Percentiles rank a stretch among this genome's conserved stretches.
Conservation (phyloP, 2,329 filamentous ascomycete genomes). For the Sarocladium strictum region DNA sequence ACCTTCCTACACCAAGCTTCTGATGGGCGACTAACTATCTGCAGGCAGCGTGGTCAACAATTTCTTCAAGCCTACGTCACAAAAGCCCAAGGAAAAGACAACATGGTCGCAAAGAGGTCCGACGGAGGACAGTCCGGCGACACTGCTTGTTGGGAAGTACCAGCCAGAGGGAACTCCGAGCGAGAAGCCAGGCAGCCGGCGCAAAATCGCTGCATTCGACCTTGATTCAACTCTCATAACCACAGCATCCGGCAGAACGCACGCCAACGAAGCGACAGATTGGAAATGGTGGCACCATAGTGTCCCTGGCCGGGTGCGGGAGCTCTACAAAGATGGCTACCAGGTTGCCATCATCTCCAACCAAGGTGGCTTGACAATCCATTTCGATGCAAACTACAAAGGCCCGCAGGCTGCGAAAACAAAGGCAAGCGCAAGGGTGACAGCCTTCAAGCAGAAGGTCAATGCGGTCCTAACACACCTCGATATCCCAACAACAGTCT, state of each 20-base stretch:
- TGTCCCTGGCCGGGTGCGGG: conserved; percentile 62
- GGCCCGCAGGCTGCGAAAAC: conserved; percentile 45
- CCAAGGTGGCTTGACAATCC: conserved; percentile 75
- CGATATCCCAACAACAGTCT: conserved; percentile 71
- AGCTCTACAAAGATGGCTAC: conserved; percentile 67
- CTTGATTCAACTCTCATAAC: conserved; percentile 83
- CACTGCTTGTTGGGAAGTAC: conserved; percentile 73
- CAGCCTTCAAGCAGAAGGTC: conserved; percentile 79
- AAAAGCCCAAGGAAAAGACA: conserved; percentile 74
- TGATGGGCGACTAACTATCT: conserved; percentile 13
- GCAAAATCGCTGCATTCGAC: conserved; percentile 68
- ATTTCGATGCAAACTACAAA: conserved; percentile 62
- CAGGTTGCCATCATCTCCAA: conserved; percentile 79
- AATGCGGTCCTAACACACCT: conserved; percentile 62
- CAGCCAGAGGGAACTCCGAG: conserved; percentile 34
- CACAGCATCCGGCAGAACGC: conserved; percentile 74
- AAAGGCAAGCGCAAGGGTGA: conserved; percentile 53
- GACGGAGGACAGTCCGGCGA: conserved; percentile 39
- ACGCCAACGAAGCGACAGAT: conserved; percentile 63
- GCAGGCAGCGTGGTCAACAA: conserved; percentile 65
- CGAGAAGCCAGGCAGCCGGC: conserved; percentile 23
- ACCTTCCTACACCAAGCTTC: not conserved
- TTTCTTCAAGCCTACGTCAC: conserved; percentile 83
- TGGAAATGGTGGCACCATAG: conserved; percentile 90
- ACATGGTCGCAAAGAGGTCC: conserved; percentile 63